Evolutionary conservation across 495 filamentous ascomycete species (phyloP), one percentile per base, ranked within the genome.

Genomic region (Daldinia loculata): DNA sequence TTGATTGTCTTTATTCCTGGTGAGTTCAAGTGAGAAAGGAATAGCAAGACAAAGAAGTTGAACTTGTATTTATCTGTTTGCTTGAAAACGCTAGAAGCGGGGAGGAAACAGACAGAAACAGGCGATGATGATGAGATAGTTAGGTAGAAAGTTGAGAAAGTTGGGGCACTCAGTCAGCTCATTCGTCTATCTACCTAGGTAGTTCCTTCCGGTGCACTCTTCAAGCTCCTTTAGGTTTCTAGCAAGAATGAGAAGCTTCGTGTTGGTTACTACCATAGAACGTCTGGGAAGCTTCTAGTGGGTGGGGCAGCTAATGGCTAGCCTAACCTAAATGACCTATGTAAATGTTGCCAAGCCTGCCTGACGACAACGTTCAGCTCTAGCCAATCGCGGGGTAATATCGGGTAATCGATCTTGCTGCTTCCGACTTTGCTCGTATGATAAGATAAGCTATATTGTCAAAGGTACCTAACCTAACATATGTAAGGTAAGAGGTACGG

Each of bases 211-310:
- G 39, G 71, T 39, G 22, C 41, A 8, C 41, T 26, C 53, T 58
- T 29, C 43, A 30, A 43, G 60, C 29, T 65, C 11, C 66, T 38
- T 61, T 59, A 48, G 69, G 55, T 30, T 36, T 59, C 58, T 51
- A 61, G 61, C 43, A 66, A 62, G 17, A 55, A 63, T 59, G 9
- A 58, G 69, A 67, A 71, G 14, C 60, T 67, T 61, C 59, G 15
- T 19, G 55, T 56, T 32, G 48, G 55, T 56, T 32, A 38, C 50
- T 53, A 36, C 34, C 34, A 53, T 22, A 56, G 69, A 72, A 67
- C 15, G 19, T 56, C 60, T 51, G 60, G 29, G 57, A 66, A 67
- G 70, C 72, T 75, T 73, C 67, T 30, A 57, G 70, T 65, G 70
- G 70, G 70, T 65, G 70, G 70, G 64, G 70, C 53, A n/a, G 52